Evolutionary conservation across 2,329 filamentous ascomycete species (phyloP).

Genomic region (Epichloe gansuensis): DNA sequence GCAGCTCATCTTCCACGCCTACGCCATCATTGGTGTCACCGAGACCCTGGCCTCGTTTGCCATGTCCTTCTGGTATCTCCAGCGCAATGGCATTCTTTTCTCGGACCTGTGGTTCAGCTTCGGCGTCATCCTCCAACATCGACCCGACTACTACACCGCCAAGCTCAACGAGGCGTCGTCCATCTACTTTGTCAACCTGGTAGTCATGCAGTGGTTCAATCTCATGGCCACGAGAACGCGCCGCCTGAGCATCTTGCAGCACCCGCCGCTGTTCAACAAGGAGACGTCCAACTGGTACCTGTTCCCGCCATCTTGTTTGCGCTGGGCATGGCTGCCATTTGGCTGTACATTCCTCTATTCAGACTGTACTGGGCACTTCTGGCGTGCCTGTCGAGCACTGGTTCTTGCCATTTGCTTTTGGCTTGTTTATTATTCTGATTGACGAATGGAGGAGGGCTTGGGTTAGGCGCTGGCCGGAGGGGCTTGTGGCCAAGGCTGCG

Average conservation of each 20-base stretch:
- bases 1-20: conserved; percentile 60
- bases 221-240: conserved; percentile 57
- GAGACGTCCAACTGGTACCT: conserved; percentile 55
- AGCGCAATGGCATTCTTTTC: conserved; percentile 53
- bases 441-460: conserved; percentile 56
- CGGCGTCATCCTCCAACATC: conserved; percentile 37
- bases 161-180: conserved; percentile 54
- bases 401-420: conserved; percentile 66
- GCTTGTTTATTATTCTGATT: conserved; percentile 41
- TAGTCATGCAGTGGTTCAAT: conserved; percentile 75
- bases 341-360: conserved; percentile 54
- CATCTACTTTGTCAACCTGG: conserved; percentile 70
- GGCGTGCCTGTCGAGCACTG: conserved; percentile 59
- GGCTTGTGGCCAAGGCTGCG: conserved; percentile 45
- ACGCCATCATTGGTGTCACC: conserved; percentile 56
- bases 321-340: conserved; percentile 57
- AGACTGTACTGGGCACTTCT: conserved; percentile 47
- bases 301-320: conserved; percentile 58
- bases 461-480: conserved; percentile 46
- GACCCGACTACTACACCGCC: conserved; percentile 39
- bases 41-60: conserved; percentile 49
- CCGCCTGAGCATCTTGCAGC: conserved; percentile 56
- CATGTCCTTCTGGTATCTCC: conserved; percentile 56
- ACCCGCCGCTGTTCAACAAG: conserved; percentile 55
- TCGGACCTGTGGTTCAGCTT: conserved; percentile 55